Conservation (phyloP, 2,329 filamentous ascomycete genomes). For the Achaetomium macrosporum region DNA sequence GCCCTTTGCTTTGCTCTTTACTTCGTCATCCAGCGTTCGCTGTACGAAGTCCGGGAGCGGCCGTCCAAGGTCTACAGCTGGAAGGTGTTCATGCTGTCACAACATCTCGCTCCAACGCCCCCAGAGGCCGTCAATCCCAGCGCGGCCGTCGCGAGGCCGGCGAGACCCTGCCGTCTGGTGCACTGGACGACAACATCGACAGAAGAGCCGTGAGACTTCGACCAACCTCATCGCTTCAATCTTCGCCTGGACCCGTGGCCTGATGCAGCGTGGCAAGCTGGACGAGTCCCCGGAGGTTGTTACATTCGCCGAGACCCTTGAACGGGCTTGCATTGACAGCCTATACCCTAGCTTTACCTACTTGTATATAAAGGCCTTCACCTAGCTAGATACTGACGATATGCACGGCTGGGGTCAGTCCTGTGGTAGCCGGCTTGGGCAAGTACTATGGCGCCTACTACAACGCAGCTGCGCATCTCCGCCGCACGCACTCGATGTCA, state of each 20-base stretch:
- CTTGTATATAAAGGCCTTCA: too few relatives aligned
- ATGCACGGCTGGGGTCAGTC: too few relatives aligned
- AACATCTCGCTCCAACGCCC: constrained; percentile 32
- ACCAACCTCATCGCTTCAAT: constrained; percentile 99
- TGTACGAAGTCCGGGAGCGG: constrained; percentile 81
- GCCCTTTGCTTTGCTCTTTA: too few relatives aligned
- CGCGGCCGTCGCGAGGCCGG: constrained; percentile 46
- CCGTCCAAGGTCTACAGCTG: constrained; percentile 81
- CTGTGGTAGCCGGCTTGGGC: too few relatives aligned
- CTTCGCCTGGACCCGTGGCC: constrained; percentile 96
- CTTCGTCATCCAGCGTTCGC: constrained; percentile 72
- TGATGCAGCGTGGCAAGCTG: constrained; percentile 87
- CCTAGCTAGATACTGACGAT: too few relatives aligned
- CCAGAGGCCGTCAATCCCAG: constrained; percentile 36
- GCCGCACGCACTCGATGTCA: too few relatives aligned
- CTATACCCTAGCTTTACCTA: too few relatives aligned
- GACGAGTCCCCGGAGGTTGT: constrained; percentile 90
- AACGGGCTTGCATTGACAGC: constrained; percentile 91
- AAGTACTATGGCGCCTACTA: too few relatives aligned
- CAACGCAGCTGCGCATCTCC: too few relatives aligned
- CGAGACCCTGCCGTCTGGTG: constrained; percentile 36
- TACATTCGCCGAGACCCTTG: constrained; percentile 83
- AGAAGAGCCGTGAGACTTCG: constrained; percentile 94
- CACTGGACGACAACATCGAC: constrained; percentile 33
- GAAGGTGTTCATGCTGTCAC: constrained; percentile 78